Base-by-base conservation (phyloP, 2,329 filamentous ascomycete genomes). In the Fusarium mexicanum region DNA sequence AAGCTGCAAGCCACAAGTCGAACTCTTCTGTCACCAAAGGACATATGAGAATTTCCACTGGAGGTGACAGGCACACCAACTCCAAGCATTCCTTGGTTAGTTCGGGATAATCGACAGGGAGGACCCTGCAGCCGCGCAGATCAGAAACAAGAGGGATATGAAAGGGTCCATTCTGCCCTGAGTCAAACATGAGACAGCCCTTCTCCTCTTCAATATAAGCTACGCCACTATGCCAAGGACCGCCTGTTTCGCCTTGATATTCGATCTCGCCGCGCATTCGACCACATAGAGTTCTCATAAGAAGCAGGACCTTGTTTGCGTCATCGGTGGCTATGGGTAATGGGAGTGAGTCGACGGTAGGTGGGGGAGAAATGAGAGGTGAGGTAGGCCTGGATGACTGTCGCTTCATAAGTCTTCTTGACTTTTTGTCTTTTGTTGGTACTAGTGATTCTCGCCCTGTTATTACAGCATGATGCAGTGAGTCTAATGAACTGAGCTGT, bases 241-340 rank as follows among this genome's bases (percentile, higher is more conserved):
- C 90, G 31, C 85, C 85, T 20, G 87, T 85, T 43, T 90, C 89
- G 48, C 86, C 86, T 76, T 92, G 90, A 79, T 94, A 96, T 72
- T 94, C 91, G 37, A 95, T 86, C 74, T 92, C 91, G 64, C 94
- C 94, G 77, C 91, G 91, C 93, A 96, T 96, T 74, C 91, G 89
- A 35, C 94, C 94, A 78, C 92, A 93, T 12, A 94, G 85, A 31
- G 88, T 91, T 80, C 91, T 93, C 93, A 96, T 96, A 68, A 96
- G 83, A 76, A 90, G 87, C 61, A 95, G 84, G 33, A 96, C 88
- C 78, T 91, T 93, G 76, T 92, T 92, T 44, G 92, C 90, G 81
- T 95, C 92, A 26, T 89, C 87, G 8, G 91, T 91, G 41, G 88
- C 87, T 55, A 92, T 85, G 7, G 91, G 90, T 31, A 88, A 81